A percentile compares a stretch with the other conserved stretches of the same genome.
phyloP scores from a whole-genome alignment of 345 rosid species.

The Pugionium cornutum region DNA sequence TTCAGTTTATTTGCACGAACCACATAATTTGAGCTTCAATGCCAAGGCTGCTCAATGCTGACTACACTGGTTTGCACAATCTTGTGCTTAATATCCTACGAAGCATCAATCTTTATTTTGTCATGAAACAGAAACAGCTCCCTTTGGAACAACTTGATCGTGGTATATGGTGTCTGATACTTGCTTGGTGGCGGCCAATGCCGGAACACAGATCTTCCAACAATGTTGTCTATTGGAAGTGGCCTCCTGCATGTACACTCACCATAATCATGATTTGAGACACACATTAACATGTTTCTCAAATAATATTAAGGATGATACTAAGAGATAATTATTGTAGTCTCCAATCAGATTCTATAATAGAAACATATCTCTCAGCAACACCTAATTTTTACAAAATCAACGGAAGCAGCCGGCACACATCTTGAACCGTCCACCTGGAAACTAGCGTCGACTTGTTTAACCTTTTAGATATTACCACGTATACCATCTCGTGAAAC shows the following conservation, averaged over 20 bases:
- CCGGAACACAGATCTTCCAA: conserved; percentile 71
- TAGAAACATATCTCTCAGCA: no score
- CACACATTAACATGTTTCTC: not conserved
- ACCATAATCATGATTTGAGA: not conserved
- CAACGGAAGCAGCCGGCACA: no score
- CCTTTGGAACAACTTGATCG: conserved; percentile 36
- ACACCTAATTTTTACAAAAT: no score
- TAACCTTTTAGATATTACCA: no score
- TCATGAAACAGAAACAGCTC: conserved; percentile 54
- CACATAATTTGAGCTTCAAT: no score
- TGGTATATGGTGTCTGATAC: conserved; percentile 56
- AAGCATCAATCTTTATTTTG: conserved; percentile 18
- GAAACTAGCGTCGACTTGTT: no score
- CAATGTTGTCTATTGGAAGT: conserved; percentile 56
- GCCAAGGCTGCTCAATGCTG: not conserved
- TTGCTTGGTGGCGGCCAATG: conserved; percentile 80
- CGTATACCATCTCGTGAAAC: no score
- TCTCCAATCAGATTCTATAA: no score
- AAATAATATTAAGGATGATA: no score
- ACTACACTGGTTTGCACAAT: conserved; percentile 26
- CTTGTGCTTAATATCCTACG: conserved; percentile 25
- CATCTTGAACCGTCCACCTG: no score
- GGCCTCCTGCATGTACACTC: conserved; percentile 60
- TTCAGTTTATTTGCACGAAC: no score
- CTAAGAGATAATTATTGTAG: no score